These are phyloP conservation scores for Ustilago shanxiensis DNA, from an alignment of 1,284 basidiomycete species.

Conservation along the genomic window DNA sequence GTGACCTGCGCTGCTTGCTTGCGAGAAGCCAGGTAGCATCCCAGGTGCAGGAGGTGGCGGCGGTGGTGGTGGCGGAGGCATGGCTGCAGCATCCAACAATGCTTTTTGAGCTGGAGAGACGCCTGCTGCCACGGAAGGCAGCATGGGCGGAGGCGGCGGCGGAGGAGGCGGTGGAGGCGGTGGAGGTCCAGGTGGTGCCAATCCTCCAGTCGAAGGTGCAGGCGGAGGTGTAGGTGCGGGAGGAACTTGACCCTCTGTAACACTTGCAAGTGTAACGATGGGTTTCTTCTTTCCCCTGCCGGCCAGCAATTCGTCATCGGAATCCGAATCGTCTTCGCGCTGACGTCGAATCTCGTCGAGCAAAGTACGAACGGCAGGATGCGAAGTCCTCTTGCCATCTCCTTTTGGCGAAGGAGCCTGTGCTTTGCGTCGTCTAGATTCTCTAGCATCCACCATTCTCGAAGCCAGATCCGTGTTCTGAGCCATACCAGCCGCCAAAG, in stretches of 20 bases:
- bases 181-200: slow-evolving; percentile 20
- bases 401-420: slow-evolving; percentile 19
- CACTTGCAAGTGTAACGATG: slow-evolving; percentile 13
- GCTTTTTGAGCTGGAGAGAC: slow-evolving; percentile 22
- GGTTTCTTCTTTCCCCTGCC: slow-evolving; percentile 48
- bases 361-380: slow-evolving; percentile 50
- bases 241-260: slow-evolving; percentile 17
- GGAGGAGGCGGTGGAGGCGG: slow-evolving; percentile 34
- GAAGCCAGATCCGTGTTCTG: slow-evolving; percentile 63
- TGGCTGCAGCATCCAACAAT: slow-evolving; percentile 37
- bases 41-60: slow-evolving; percentile 46
- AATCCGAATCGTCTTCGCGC: slow-evolving; percentile 52
- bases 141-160: slow-evolving; percentile 43
- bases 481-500: slow-evolving; percentile 66
- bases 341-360: slow-evolving; percentile 61
- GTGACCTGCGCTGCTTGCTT: slow-evolving; percentile 14
- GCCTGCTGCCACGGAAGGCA: slow-evolving; percentile 30
- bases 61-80: slow-evolving; percentile 56
- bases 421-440: slow-evolving; percentile 49
- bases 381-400: slow-evolving; percentile 34
- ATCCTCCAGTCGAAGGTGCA: slow-evolving; percentile 5
- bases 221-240: slow-evolving; percentile 30
- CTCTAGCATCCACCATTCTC: slow-evolving; percentile 66
- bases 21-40: slow-evolving; percentile 32
- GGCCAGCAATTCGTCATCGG: slow-evolving; percentile 46